A percentile compares a stretch with the other conserved stretches of the same genome.
phyloP scores from a whole-genome alignment of 78 protist species.

The Paulinella micropora region DNA sequence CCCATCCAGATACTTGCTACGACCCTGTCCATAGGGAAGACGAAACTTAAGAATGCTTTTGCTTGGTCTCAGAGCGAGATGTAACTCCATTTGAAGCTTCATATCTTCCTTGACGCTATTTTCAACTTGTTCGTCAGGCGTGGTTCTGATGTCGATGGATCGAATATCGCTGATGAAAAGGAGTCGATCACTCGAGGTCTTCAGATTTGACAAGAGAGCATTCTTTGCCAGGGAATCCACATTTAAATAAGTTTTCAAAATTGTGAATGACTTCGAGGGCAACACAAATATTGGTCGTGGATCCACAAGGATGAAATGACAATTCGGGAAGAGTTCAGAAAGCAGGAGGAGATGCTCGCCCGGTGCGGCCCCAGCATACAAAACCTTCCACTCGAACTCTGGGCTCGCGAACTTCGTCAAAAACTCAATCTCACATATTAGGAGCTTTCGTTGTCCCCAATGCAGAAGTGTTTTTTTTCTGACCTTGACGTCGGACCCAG shows the following conservation, averaged over 20 bases:
- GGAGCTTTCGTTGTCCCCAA: background rate
- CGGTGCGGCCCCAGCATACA: conserved; percentile 22
- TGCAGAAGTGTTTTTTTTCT: background rate
- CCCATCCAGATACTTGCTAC: conserved; percentile 33
- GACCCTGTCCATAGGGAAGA: conserved; percentile 18
- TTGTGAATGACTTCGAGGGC: background rate
- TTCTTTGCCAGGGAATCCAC: background rate
- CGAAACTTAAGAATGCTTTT: conserved; percentile 33
- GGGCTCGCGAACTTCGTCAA: background rate
- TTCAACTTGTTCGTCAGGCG: background rate
- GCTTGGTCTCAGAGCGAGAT: background rate
- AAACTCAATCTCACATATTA: background rate
- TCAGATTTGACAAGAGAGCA: background rate
- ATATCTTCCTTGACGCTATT: background rate
- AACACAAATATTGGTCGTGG: background rate
- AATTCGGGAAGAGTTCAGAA: conserved; percentile 17
- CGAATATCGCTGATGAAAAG: conserved; percentile 17
- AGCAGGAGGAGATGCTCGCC: conserved; percentile 21
- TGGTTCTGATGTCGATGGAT: background rate
- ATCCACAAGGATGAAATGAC: conserved; percentile 13
- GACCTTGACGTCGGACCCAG: no score
- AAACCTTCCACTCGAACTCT: background rate
- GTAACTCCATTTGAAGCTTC: conserved; percentile 20
- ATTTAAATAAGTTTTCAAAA: no score
- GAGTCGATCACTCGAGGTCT: background rate